Evolutionary conservation across 768 basidiomycete genomes (phyloP), one percentile per base, ranked within the genome.

Genomic region (Termitomyces bulborhizus): DNA sequence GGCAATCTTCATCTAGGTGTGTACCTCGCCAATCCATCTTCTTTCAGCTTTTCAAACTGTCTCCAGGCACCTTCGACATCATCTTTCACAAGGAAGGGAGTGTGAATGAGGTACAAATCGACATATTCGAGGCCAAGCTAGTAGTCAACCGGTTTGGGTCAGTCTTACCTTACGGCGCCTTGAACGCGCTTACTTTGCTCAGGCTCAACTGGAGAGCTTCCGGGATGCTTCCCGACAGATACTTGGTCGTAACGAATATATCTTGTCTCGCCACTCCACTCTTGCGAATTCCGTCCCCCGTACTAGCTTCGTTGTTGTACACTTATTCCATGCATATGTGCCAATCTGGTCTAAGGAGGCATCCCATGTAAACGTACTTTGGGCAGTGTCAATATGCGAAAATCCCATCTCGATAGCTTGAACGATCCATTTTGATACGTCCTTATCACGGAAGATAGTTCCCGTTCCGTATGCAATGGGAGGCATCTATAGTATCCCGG

Each of bases 71-170:
- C 59, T 51, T 75, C 70, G 57, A 76, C 58, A 41, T 76, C 68
- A 8, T 62, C 57, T 13, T 66, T 55, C 7, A 75, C 59, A 8
- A 57, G 1, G 0, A 6, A 21, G 1, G 86, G 84, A 3, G 41
- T 41, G 60, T 90, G 88, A 37, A 90, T 80, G 42, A 90, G 79
- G 68, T 90, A 90, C 9, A 90, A 67, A 63, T 90, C 86, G 4
- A 90, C 71, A 36, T 80, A 75, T 49, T 76, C 69, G 12, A 88
- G 59, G 0, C 79, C 81, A 9, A 90, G 78, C 86, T 90, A 59
- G 15, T 49, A 27, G 60, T 18, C 9, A 2, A 46, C 3, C 29
- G 56, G 45, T 45, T 55, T 18, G 8, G 42, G 16, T 6, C 40
- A 55, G 27, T 41, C 31, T 9, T 32, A 46, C 27, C 21, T 11